Percentiles rank a stretch among this genome's conserved stretches.
Conservation (phyloP, 2,329 filamentous ascomycete genomes). For the Colletotrichum salicis region DNA sequence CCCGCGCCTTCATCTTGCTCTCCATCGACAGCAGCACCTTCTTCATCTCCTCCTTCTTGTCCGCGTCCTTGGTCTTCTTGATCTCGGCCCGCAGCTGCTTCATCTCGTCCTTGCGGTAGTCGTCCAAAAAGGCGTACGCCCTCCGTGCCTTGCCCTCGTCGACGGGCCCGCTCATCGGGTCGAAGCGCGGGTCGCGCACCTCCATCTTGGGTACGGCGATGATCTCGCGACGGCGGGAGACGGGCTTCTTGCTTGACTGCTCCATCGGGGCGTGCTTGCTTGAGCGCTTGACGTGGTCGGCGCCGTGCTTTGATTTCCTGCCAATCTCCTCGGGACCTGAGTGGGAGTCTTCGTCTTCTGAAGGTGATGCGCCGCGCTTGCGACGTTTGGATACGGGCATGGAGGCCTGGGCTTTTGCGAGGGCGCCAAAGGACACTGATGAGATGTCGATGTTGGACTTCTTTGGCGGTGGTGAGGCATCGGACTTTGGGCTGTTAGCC, state of each 20-base stretch:
- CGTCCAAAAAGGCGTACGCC: conserved; percentile 88
- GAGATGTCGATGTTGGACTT: conserved; percentile 57
- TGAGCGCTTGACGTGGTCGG: conserved; percentile 54
- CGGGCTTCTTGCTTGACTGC: conserved; percentile 83
- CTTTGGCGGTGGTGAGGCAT: conserved; percentile 32
- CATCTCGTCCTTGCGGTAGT: conserved; percentile 88
- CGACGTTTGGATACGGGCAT: conserved; percentile 55
- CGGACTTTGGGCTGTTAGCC: conserved; percentile 43
- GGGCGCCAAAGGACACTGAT: conserved; percentile 86
- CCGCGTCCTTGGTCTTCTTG: conserved; percentile 71
- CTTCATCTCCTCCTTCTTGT: conserved; percentile 76
- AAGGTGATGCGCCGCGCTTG: conserved; percentile 42
- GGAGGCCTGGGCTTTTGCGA: conserved; percentile 85
- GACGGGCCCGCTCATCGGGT: conserved; percentile 63
- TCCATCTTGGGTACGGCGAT: conserved; percentile 69
- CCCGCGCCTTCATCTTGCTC: conserved; percentile 77
- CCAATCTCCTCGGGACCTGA: conserved; percentile 46
- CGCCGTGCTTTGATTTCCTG: conserved; percentile 40
- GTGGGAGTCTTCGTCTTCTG: conserved; percentile 40
- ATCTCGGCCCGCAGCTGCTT: conserved; percentile 75
- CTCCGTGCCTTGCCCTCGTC: conserved; percentile 71
- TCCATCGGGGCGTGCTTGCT: conserved; percentile 92
- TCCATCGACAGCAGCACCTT: conserved; percentile 81
- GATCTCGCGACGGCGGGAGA: conserved; percentile 82
- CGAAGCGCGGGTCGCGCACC: conserved; percentile 88